Evolutionary conservation across 73 alveolate species (phyloP), one percentile per base, ranked within the genome.

Genomic region (Tetrahymena malaccensis): DNA sequence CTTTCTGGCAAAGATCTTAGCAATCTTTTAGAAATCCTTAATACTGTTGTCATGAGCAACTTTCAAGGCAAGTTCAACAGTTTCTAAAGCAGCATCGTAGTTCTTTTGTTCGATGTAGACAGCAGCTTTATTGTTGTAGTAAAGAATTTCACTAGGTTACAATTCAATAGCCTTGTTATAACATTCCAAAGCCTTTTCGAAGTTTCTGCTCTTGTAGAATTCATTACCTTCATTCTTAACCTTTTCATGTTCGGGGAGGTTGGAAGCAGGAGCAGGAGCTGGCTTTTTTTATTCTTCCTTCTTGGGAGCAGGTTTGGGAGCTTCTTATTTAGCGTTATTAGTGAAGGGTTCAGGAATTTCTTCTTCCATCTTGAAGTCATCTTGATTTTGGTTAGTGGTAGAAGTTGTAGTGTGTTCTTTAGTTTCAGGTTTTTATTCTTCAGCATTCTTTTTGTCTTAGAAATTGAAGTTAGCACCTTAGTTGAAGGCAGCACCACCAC

Each of bases 81-180:
- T 99, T 94, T 94, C 96, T 98, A 98, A 93, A 98, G 98, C 97
- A 95, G 95, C 94, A 95, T 98, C 98, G 95, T 96, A 99, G 8
- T 98, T 98, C 96, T 97, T 98, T 98, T 96, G 96, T 95, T 98
- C 99, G 94, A 98, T 96, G 97, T 97, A 97, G 56, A 96, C 99
- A 27, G 99, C 99, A 15, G 99, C 99, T 93, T 97, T 97, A 95
- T 98, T 98, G 94, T 95, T 98, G 94, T 97, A 96, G 96, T 95
- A 97, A 43, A 96, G 94, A 85, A 98, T 94, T 94, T 98, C 99
- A 44, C 94, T 94, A 43, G 99, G 99, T 94, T 97, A 93, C 43
- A 97, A 35, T 83, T 98, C 98, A 70, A 97, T 96, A 43, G 99
- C 99, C 93, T 98, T 96, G 94, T 98, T 97, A 96, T 99, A 99